Percentiles rank a stretch among this genome's conserved stretches.
phyloP scores from a whole-genome alignment of 371 early-diverging fungal genomes.

The Ordospora pajunii region DNA sequence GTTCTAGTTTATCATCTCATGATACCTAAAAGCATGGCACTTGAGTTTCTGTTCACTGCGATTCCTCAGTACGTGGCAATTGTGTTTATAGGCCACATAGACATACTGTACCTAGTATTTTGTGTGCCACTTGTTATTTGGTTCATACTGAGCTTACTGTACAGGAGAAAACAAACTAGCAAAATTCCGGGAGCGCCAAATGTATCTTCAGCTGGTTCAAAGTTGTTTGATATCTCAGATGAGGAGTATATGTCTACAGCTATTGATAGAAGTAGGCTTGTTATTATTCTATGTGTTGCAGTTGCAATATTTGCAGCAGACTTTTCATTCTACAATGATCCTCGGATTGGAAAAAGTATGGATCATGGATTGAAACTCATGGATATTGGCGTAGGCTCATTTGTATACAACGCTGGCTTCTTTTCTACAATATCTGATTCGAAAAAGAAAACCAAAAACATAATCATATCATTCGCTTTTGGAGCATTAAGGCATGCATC shows the following conservation, averaged over 20 bases:
- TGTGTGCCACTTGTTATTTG: background rate
- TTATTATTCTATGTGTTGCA: background rate
- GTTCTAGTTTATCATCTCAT: background rate
- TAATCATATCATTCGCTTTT: background rate
- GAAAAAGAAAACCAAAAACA: background rate
- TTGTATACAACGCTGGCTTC: conserved; percentile 53
- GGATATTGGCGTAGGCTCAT: conserved; percentile 60
- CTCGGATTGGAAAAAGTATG: conserved; percentile 38
- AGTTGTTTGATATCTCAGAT: background rate
- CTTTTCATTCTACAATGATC: conserved; percentile 28
- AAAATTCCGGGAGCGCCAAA: background rate
- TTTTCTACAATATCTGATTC: background rate
- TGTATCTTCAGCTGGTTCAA: background rate
- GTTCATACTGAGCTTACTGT: background rate
- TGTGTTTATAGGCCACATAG: background rate
- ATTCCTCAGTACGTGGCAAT: background rate
- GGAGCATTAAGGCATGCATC: background rate
- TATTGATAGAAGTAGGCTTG: background rate
- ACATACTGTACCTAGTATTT: background rate
- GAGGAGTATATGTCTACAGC: background rate
- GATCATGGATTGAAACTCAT: conserved; percentile 53
- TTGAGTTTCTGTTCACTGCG: background rate
- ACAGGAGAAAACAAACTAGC: background rate
- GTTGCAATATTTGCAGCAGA: conserved; percentile 58
- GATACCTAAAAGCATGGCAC: background rate